phyloP scores from a whole-genome alignment of 345 rosid species.

The Acer saccharum region DNA sequence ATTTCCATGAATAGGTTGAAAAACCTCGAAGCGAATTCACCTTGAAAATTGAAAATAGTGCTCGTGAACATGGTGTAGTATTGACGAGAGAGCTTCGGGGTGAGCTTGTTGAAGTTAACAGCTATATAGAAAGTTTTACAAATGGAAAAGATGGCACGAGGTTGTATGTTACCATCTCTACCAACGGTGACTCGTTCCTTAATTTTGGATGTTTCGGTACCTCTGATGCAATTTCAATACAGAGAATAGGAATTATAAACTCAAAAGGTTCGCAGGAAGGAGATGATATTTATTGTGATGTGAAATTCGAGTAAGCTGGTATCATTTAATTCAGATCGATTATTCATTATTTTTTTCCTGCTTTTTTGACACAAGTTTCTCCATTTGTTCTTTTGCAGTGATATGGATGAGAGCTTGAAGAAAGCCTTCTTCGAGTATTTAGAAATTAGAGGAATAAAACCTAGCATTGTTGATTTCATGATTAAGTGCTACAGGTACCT shows the following conservation, averaged over 20 bases:
- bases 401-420: too few species aligned
- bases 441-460: too few species aligned
- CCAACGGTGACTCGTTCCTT: constrained; percentile 41
- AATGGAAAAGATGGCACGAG: rapidly evolving
- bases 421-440: constrained; percentile 39
- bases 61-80: constrained; percentile 36
- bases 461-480: constrained; percentile 18
- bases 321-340: too few species aligned
- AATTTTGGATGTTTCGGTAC: constrained; percentile 72
- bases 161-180: constrained; percentile 58
- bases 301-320: constrained; percentile 33
- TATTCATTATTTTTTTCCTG: too few species aligned
- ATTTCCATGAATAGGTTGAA: too few species aligned
- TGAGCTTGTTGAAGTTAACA: constrained; percentile 55
- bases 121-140: neutral
- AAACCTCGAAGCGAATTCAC: constrained; percentile 59
- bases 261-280: too few species aligned
- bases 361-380: too few species aligned
- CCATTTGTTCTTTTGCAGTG: too few species aligned
- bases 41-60: constrained; percentile 33
- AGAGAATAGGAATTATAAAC: too few species aligned
- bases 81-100: constrained; percentile 71
- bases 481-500: constrained; percentile 74
- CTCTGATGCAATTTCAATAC: constrained; percentile 62
- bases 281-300: too few species aligned